Base-by-base conservation (phyloP, 495 filamentous ascomycete genomes). In the Tuber borchii region DNA sequence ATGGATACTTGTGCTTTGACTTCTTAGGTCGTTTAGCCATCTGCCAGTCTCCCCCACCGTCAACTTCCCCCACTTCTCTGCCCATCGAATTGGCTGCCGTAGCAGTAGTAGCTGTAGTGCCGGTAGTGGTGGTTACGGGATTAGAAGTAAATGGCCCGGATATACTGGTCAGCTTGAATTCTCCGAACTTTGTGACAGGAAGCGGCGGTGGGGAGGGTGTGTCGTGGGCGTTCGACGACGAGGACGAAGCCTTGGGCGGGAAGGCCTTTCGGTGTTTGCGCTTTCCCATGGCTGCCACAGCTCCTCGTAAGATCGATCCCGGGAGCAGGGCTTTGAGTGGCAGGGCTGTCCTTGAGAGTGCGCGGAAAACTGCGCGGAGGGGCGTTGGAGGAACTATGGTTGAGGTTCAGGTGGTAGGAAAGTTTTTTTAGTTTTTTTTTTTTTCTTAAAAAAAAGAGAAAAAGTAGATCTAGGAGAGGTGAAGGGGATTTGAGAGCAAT, bases 1-100 rank as follows among this genome's bases (percentile, higher is more conserved):
- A 85, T 10, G 94, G 94, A 83, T 95, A 95, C 78, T 91, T 92
- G 56, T 69, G 71, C n/a, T 82, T 82, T 1, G 39, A 26, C 73
- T 82, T 82, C 48, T 82, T 82, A 51, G 77, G 73, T 17, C 74
- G 74, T 17, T 77, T 81, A 8, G 73, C 77, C 20, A 71, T 74
- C 75, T 82, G 75, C 81, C 81, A 82, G 37, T 71, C 74, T 2
- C 42, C 74, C 22, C 22, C 79, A n/a, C 74, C 71, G 61, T 61
- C 79, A 9, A 31, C 73, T 31, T 45, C 48, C 16, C 12, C 45
- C 1, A 46, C 39, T 14, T 26, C 22, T 17, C 31, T n/a, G 20
- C 17, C 42, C 68, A 26, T 37, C 31, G 61, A 16, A n/a, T 43
- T 26, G 1, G 71, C 71, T 17, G 77, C 73, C 22, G 76, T 73